Evolutionary conservation across 2,329 filamentous ascomycete species (phyloP), one percentile per base, ranked within the genome.

Genomic region (Lasiodiplodia theobromae): DNA sequence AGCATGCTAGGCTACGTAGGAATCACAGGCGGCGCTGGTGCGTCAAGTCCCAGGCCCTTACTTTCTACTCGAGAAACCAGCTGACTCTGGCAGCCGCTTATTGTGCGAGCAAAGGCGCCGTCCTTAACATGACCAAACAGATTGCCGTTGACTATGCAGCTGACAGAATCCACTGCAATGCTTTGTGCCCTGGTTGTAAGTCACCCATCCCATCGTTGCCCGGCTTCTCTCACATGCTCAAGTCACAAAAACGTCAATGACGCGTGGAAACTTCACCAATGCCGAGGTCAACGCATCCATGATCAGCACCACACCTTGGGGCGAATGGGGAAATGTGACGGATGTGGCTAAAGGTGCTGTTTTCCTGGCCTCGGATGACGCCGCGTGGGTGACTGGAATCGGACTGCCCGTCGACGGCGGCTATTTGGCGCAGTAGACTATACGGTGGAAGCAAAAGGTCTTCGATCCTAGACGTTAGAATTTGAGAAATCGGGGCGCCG

Each of bases 81-180:
- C 21, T 44, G 18, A 68, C 71, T 23, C 23, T 16, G 40, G 14
- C 25, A 63, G 58, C 58, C 23, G 75, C 77, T 21, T 86, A 86
- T 71, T 82, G 81, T 66, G 81, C 83, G 2, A 81, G 78, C 54
- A 86, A 86, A 71, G 82, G 81, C 5, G 84, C 82, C 0, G 82
- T 84, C 4, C 74, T 81, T 8, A 76, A 80, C 47, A 75, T 86
- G 60, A 85, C 83, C 3, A 82, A 80, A 66, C 78, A 80, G 62
- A 75, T 83, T 16, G 81, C 82, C 2, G 69, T 83, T 28, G 81
- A 83, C 62, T 82, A 82, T 67, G 81, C 79, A 3, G 73, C 74
- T 44, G 72, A 83, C 44, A 73, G 76, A n/a, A 81, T 84, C 52
- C 78, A 82, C 67, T 77, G 75, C 68, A 84, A 84, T 69, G 75